Percentiles rank a stretch among this genome's conserved stretches.
Evolutionary conservation across 345 rosid species (phyloP).

Genomic region (Eucalyptus dawsonii): DNA sequence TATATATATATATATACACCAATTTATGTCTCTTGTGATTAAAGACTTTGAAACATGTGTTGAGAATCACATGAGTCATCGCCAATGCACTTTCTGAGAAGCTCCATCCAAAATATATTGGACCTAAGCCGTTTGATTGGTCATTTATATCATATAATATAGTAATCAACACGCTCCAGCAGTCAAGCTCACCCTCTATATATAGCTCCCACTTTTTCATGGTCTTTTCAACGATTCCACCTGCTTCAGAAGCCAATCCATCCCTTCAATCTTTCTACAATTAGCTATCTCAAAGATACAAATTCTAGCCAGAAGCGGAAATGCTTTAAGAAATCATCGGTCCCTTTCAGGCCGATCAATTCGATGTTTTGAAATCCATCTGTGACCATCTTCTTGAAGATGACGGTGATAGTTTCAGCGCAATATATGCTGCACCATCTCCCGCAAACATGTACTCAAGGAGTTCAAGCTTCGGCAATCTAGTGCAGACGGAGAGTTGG

Average conservation of each 20-base stretch:
- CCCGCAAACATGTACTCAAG: not conserved
- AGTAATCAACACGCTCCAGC: not conserved
- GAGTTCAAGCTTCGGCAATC: conserved; percentile 16
- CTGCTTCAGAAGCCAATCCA: not conserved
- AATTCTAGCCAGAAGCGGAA: not conserved
- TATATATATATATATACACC: too few relatives aligned
- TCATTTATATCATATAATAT: not conserved
- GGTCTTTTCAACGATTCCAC: not conserved
- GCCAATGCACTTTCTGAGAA: not conserved
- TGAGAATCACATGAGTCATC: not conserved
- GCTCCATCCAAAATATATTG: not conserved
- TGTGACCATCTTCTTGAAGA: not conserved
- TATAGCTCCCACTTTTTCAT: not conserved
- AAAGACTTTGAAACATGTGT: not conserved
- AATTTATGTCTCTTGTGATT: not conserved
- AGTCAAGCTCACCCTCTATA: not conserved
- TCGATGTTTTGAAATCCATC: not conserved
- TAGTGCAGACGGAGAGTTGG: conserved; percentile 17
- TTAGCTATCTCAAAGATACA: not conserved
- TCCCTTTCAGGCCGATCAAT: not conserved
- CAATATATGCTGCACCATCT: not conserved
- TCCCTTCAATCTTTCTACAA: not conserved
- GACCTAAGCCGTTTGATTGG: not conserved
- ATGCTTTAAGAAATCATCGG: not conserved
- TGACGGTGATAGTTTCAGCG: not conserved